A percentile compares a stretch with the other conserved stretches of the same genome.
phyloP scores from a whole-genome alignment of 257 asterid species.

The Eucommia ulmoides region DNA sequence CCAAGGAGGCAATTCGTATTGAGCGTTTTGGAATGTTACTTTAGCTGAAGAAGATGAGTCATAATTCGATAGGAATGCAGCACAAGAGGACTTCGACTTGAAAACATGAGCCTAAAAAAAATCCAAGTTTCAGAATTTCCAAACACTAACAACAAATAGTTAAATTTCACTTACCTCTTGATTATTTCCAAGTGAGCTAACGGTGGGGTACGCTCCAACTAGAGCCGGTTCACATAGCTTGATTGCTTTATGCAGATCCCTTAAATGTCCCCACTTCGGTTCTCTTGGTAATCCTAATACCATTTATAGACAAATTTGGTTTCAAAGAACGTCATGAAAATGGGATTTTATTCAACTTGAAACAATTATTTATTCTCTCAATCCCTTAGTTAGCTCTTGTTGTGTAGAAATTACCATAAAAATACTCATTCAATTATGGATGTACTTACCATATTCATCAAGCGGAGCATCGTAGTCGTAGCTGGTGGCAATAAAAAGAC shows the following conservation, averaged over 20 bases:
- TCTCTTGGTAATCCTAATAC: not conserved
- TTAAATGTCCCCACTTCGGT: conserved; percentile 40
- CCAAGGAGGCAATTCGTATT: conserved; percentile 84
- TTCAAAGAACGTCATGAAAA: no score
- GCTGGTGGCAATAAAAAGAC: conserved; percentile 3
- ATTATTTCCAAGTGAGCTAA: conserved; percentile 68
- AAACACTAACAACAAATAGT: no score
- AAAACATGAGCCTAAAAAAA: conserved; percentile 59
- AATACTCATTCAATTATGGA: no score
- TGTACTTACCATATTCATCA: conserved; percentile 2
- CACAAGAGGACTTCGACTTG: conserved; percentile 47
- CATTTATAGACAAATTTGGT: no score
- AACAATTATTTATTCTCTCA: no score
- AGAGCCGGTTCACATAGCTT: conserved; percentile 85
- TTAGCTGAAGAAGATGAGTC: conserved; percentile 45
- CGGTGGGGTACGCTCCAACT: conserved; percentile 69
- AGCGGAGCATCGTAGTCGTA: conserved; percentile 1
- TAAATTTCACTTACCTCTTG: conserved; percentile 83
- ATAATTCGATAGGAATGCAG: conserved; percentile 76
- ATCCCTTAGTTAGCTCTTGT: no score
- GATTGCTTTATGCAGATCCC: conserved; percentile 72
- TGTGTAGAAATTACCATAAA: no score
- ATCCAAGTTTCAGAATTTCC: no score
- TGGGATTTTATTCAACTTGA: no score
- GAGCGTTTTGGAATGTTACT: conserved; percentile 46